Evolutionary conservation across 192 early-diverging fungal genomes (phyloP).

Genomic region (Chytriomyces sp.): DNA sequence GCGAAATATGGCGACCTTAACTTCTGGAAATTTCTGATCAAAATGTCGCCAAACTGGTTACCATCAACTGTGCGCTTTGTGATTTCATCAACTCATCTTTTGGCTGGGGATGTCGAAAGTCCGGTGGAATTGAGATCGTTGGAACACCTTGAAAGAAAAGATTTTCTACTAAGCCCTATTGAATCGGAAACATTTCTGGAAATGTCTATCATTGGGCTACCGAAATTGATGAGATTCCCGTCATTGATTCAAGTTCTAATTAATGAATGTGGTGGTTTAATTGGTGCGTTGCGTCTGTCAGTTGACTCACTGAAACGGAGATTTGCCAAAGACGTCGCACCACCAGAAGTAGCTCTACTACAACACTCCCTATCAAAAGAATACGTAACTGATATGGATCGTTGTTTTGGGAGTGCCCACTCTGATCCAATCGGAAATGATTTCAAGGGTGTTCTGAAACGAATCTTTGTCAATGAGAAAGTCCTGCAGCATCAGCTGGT

Average conservation of each 20-base stretch:
- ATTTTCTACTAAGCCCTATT: constrained; percentile 28
- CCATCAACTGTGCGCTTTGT: constrained; percentile 31
- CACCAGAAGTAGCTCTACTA: constrained; percentile 1
- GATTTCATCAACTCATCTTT: constrained; percentile 30
- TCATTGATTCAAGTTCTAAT: constrained; percentile 5
- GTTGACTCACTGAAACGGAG: constrained; percentile 4
- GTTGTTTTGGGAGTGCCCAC: constrained; percentile 19
- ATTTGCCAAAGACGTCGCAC: constrained; percentile 7
- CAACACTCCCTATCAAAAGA: constrained; percentile 22
- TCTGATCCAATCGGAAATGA: constrained; percentile 11
- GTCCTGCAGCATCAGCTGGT: not conserved
- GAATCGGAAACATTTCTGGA: constrained; percentile 19
- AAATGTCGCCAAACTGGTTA: constrained; percentile 22
- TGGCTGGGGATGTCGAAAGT: not conserved
- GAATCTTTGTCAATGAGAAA: constrained; percentile 15
- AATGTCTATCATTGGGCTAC: constrained; percentile 1
- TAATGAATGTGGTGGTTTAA: constrained; percentile 17
- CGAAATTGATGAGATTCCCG: constrained; percentile 8
- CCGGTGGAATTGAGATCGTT: constrained; percentile 4
- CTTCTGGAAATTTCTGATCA: constrained; percentile 28
- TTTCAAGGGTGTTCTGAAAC: constrained; percentile 24
- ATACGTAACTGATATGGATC: constrained; percentile 1
- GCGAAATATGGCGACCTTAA: constrained; percentile 18
- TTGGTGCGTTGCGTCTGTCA: constrained; percentile 19
- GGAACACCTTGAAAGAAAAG: constrained; percentile 23